Percentiles rank a stretch among this genome's conserved stretches.
Conservation (phyloP, 2,329 filamentous ascomycete genomes). For the Claviceps pazoutovae region DNA sequence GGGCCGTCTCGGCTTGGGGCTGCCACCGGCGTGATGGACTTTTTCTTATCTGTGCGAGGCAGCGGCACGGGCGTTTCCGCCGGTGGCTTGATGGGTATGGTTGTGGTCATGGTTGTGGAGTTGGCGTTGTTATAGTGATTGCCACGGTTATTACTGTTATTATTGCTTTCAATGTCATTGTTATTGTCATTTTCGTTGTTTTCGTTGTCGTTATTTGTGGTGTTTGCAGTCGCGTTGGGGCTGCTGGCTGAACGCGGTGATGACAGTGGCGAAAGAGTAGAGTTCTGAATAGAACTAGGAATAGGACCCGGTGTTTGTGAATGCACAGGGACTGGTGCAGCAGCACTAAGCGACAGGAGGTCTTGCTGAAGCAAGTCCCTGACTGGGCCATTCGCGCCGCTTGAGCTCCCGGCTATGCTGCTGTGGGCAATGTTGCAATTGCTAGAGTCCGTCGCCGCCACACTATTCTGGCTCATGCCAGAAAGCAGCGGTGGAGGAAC, state of each 20-base stretch:
- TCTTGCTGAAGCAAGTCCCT: background rate
- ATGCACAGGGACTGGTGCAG: slow-evolving; percentile 11
- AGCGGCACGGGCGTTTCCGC: slow-evolving; percentile 24
- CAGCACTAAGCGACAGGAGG: slow-evolving; percentile 3
- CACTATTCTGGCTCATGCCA: slow-evolving; percentile 16
- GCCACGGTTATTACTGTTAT: background rate
- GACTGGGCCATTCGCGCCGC: background rate
- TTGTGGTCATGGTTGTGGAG: slow-evolving; percentile 14
- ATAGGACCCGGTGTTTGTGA: slow-evolving; percentile 30
- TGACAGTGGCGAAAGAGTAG: slow-evolving; percentile 18
- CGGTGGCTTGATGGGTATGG: slow-evolving; percentile 18
- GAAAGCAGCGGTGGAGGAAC: slow-evolving; percentile 32
- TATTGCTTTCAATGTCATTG: background rate
- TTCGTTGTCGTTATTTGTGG: background rate
- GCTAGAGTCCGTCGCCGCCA: slow-evolving; percentile 14
- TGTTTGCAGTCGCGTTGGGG: slow-evolving; percentile 10
- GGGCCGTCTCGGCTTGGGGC: slow-evolving; percentile 14
- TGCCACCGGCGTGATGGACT: slow-evolving; percentile 19
- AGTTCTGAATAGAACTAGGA: slow-evolving; percentile 18
- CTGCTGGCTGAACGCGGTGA: slow-evolving; percentile 13
- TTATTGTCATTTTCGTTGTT: background rate
- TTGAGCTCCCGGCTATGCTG: slow-evolving; percentile 9
- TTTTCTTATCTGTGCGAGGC: slow-evolving; percentile 19
- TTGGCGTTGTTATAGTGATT: slow-evolving; percentile 3
- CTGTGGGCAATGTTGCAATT: slow-evolving; percentile 1